Base-by-base conservation (phyloP, 768 basidiomycete genomes). In the Russula earlei region DNA sequence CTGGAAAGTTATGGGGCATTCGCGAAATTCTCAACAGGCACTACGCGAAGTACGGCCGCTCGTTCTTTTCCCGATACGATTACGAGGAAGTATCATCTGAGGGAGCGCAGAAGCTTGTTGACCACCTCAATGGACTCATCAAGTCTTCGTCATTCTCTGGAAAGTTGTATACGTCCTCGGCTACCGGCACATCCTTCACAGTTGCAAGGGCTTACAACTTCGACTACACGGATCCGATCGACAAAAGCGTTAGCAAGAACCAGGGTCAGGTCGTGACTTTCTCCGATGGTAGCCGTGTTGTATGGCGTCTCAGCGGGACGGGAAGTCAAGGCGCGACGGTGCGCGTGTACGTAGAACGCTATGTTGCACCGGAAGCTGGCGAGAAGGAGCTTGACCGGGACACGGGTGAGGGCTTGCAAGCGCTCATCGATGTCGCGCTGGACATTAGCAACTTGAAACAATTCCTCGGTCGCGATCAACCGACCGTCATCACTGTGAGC, bases 11-110 rank as follows among this genome's bases (percentile, higher is more conserved):
- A 25, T 74, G 87, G 49, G 89, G 90, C 11, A 96, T 99, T 73
- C 94, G 92, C 59, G 93, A 97, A 67, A 73, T 99, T 58, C 80
- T 95, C 20, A 76, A 82, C 63, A 80, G 79, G 65, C 92, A 94
- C 76, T 99, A 97, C 73, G 77, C 79, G 59, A 84, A 79, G 65
- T 98, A 99, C 70, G 96, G 96, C 42, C 91, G 96, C 57, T 92
- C 86, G 46, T 98, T 96, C 83, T 99, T 99, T 80, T 94, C 89
- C 64, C 87, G 94, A 59, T 98, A 99, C 71, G 96, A 99, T 73
- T 99, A 99, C 74, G 96, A 99, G 69, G 96, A 98, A 69, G 91
- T 96, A 44, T 78, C 90, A 2, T 91, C 93, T 0, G 88, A 87
- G 36, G 91, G 88, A 31, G 96, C 96, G 43, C 81, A 89, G 65